A percentile compares a stretch with the other conserved stretches of the same genome.
Conservation (phyloP, 2,329 filamentous ascomycete species). For the Clonostachys byssicola region DNA sequence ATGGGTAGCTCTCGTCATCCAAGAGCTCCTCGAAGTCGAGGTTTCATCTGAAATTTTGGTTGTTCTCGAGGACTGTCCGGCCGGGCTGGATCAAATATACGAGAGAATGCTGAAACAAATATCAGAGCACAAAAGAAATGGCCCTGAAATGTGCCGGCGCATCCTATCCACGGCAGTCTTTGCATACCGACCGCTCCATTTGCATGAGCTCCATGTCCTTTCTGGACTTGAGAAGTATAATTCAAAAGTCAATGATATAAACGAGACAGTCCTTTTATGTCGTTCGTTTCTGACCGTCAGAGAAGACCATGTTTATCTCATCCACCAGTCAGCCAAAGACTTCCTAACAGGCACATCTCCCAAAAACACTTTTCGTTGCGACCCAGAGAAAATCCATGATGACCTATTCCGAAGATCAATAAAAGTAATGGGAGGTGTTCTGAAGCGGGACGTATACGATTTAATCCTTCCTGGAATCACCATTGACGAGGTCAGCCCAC, state of each 20-base stretch:
- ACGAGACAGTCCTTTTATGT: slow-evolving; percentile 20
- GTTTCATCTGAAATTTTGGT: slow-evolving; percentile 1
- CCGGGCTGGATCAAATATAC: slow-evolving; percentile 25
- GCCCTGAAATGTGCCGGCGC: slow-evolving; percentile 11
- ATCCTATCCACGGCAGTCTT: slow-evolving; percentile 19
- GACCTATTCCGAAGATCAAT: slow-evolving; percentile 26
- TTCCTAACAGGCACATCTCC: slow-evolving; percentile 16
- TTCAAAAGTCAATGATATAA: slow-evolving; percentile 1
- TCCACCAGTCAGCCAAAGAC: slow-evolving; percentile 39
- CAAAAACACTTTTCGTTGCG: too few relatives aligned
- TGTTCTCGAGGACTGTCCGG: slow-evolving; percentile 15
- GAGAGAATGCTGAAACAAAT: slow-evolving; percentile 25
- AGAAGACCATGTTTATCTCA: slow-evolving; percentile 20
- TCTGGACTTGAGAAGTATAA: too few relatives aligned
- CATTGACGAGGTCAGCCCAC: slow-evolving; percentile 4
- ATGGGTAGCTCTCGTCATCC: slow-evolving; percentile 12
- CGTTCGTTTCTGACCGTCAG: slow-evolving; percentile 31
- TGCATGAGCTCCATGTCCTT: too few relatives aligned
- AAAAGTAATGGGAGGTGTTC: slow-evolving; percentile 13
- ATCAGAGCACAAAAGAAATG: slow-evolving; percentile 3
- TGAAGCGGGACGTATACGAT: slow-evolving; percentile 28
- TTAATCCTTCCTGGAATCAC: slow-evolving; percentile 9
- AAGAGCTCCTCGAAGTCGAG: slow-evolving; percentile 1
- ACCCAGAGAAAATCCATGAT: slow-evolving; percentile 12
- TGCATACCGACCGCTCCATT: too few relatives aligned